A percentile compares a stretch with the other conserved stretches of the same genome.
Conservation (phyloP, 257 asterid genomes). For the Nicotiana knightiana region DNA sequence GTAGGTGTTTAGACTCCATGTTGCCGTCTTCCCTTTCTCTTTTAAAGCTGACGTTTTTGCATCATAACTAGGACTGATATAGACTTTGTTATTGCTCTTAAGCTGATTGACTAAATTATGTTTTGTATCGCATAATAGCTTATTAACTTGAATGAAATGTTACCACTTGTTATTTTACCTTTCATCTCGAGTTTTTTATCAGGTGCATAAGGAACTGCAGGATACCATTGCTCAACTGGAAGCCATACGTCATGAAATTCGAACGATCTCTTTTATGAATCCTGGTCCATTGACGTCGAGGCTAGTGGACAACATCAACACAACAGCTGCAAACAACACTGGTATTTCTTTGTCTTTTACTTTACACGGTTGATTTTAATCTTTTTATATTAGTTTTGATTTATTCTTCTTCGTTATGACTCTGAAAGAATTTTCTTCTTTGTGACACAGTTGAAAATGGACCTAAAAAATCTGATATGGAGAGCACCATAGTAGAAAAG, state of each 20-base stretch:
- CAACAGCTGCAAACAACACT: constrained; percentile 19
- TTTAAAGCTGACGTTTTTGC: neutral
- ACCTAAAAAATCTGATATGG: constrained; percentile 26
- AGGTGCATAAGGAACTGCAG: constrained; percentile 90
- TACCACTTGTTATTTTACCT: neutral
- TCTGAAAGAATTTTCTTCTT: constrained; percentile 3
- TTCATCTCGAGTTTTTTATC: constrained; percentile 4
- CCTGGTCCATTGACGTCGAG: constrained; percentile 66
- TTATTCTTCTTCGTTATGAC: neutral
- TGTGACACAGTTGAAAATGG: constrained; percentile 26
- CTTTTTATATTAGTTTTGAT: neutral
- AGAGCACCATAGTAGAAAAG: constrained; percentile 24
- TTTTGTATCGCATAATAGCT: neutral
- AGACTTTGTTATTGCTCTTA: neutral
- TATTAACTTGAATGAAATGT: neutral
- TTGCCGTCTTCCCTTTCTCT: neutral
- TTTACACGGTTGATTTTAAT: neutral
- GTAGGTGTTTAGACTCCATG: neutral
- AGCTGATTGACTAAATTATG: neutral
- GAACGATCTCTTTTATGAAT: constrained; percentile 58
- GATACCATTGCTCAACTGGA: constrained; percentile 82
- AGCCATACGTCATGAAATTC: constrained; percentile 81
- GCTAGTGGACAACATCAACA: constrained; percentile 52
- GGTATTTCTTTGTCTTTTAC: constrained; percentile 27
- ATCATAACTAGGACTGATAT: neutral